Evolutionary conservation across 495 filamentous ascomycete species (phyloP).

Genomic region (Ramalina peruviana): DNA sequence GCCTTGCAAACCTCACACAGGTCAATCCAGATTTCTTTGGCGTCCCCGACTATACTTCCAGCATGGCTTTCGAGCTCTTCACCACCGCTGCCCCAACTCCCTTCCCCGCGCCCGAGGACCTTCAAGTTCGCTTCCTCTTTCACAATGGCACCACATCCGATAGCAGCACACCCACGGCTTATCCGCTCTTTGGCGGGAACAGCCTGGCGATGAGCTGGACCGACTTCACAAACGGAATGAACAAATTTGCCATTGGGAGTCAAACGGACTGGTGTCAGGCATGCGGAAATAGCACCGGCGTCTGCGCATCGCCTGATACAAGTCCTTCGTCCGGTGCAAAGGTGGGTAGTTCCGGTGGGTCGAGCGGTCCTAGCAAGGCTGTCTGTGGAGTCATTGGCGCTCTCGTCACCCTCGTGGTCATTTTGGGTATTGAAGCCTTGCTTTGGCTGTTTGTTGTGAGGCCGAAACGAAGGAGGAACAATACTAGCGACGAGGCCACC

Average conservation of each 20-base stretch:
- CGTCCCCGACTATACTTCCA: slow-evolving; percentile 37
- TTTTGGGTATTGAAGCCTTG: slow-evolving; percentile 33
- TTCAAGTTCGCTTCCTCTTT: slow-evolving; percentile 39
- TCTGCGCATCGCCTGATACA: slow-evolving; percentile 17
- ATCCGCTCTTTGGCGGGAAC: slow-evolving; percentile 29
- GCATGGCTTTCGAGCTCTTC: slow-evolving; percentile 41
- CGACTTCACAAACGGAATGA: slow-evolving; percentile 27
- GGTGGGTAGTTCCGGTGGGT: background rate
- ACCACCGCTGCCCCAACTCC: slow-evolving; percentile 21
- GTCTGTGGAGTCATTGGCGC: slow-evolving; percentile 49
- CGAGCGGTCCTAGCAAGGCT: slow-evolving; percentile 22
- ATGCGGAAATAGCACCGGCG: slow-evolving; percentile 31
- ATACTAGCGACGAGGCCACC: too few relatives aligned
- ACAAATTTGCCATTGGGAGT: slow-evolving; percentile 27
- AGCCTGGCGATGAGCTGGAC: slow-evolving; percentile 24
- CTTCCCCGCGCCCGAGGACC: slow-evolving; percentile 20
- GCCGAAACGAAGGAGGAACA: too few relatives aligned
- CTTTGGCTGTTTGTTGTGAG: slow-evolving; percentile 25
- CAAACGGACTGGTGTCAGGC: slow-evolving; percentile 31
- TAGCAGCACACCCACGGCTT: slow-evolving; percentile 17
- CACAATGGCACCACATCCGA: slow-evolving; percentile 35
- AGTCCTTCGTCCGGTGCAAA: slow-evolving; percentile 7
- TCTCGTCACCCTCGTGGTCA: slow-evolving; percentile 43
- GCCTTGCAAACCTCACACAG: slow-evolving; percentile 28
- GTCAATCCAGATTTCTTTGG: slow-evolving; percentile 29